Conservation (phyloP, 352 stramenopile species). For the Aphanomyces cochlioides region DNA sequence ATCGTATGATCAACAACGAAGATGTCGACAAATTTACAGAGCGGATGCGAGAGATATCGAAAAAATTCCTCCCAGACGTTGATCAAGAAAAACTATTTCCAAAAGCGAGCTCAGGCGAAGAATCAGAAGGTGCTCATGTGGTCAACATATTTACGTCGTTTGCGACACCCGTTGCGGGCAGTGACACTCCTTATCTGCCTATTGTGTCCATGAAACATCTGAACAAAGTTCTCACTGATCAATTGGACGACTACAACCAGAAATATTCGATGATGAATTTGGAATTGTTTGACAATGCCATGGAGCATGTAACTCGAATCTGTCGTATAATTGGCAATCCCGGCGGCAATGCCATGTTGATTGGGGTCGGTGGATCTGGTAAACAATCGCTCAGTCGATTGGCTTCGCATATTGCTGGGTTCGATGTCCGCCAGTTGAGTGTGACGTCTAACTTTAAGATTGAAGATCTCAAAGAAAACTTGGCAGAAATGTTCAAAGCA, state of each 20-base stretch:
- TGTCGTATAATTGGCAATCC: slow-evolving; percentile 96
- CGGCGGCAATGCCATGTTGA: slow-evolving; percentile 96
- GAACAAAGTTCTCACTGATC: slow-evolving; percentile 89
- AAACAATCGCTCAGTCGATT: slow-evolving; percentile 96
- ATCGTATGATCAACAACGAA: slow-evolving; percentile 94
- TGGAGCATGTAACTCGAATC: slow-evolving; percentile 96
- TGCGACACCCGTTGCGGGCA: slow-evolving; percentile 57
- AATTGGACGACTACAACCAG: slow-evolving; percentile 96
- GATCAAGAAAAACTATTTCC: slow-evolving; percentile 80
- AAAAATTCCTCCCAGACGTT: slow-evolving; percentile 89
- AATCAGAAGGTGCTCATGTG: slow-evolving; percentile 41
- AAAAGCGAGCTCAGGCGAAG: slow-evolving; percentile 40
- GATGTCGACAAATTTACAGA: slow-evolving; percentile 92
- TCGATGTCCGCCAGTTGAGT: slow-evolving; percentile 93
- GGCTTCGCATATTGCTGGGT: slow-evolving; percentile 95
- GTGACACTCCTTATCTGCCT: slow-evolving; percentile 66
- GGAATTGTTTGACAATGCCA: slow-evolving; percentile 97
- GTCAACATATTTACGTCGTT: slow-evolving; percentile 96
- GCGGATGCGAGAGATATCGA: slow-evolving; percentile 88
- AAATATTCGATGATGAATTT: slow-evolving; percentile 98
- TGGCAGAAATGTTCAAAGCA: slow-evolving; percentile 95
- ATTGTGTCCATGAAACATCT: slow-evolving; percentile 79
- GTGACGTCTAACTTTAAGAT: slow-evolving; percentile 96
- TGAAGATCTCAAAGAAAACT: slow-evolving; percentile 95
- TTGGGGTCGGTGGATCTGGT: slow-evolving; percentile 94